Base-by-base conservation (phyloP, 139 green algal species). In the Picochlorum sp. region DNA sequence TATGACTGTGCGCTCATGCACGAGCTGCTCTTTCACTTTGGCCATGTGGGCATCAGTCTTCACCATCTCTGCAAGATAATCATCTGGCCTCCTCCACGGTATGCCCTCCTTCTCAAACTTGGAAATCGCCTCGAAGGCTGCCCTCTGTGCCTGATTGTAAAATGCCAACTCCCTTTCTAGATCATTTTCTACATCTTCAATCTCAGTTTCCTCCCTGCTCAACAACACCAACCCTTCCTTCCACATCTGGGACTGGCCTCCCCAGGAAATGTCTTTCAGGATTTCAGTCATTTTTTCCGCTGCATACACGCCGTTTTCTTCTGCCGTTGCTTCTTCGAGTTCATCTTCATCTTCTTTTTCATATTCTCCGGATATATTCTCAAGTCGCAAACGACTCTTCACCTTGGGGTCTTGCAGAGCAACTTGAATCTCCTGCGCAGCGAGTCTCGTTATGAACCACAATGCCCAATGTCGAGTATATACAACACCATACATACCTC, bases 31-130 rank as follows among this genome's bases (percentile, higher is more conserved):
- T 71, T 92, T 92, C 9, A 97, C 75, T 34, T 81, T 82, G 31
- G 77, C 68, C 92, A 98, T 98, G 78, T 98, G 92, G 57, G 86
- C 79, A 66, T 98, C 92, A 16, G 51, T 85, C 80, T 98, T 98
- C 6, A 97, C 92, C 91, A 97, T 98, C 72, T 98, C 90, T 1
- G 92, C 92, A 57, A 95, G 97, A 72, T 96, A 98, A 78, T 98
- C 92, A 0, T 70, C n/a, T 0, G 92, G 92, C 3, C 92, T 77
- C 34, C 79, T 72, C 84, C 91, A 94, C 1, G 85, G 60, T 24
- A 81, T 62, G 4, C 77, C 83, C 16, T 76, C 72, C 1, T 67
- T 68, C 49, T 95, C 75, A 30, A 97, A 87, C 15, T 66, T 76
- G 23, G 26, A 16, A 15, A 94, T 85, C 0, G 83, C 92, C 20